Evolutionary conservation across 2,329 filamentous ascomycete species (phyloP).

Genomic region (Leptographium galeiforme): DNA sequence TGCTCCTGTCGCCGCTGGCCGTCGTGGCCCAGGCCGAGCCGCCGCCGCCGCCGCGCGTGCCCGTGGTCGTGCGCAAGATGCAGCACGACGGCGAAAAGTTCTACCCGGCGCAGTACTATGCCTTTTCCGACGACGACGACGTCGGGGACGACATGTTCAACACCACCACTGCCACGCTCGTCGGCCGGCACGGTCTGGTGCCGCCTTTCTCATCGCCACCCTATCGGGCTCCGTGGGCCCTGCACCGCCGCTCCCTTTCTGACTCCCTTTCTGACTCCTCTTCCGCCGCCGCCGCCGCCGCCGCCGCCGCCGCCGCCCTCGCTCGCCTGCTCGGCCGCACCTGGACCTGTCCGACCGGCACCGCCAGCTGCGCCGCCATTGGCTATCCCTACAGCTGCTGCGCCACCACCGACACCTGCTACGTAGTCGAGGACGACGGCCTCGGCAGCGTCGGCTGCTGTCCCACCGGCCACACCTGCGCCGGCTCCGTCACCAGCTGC

Average conservation of each 20-base stretch:
- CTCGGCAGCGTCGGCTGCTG: conserved; percentile 65
- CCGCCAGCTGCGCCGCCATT: conserved; percentile 49
- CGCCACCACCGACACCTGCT: conserved; percentile 49
- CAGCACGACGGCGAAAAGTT: conserved; percentile 62
- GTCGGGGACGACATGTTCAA: conserved; percentile 7
- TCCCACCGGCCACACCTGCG: conserved; percentile 49
- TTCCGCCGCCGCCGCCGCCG: no score
- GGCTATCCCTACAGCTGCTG: conserved; percentile 63
- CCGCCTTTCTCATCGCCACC: conserved; percentile 2
- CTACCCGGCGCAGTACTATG: conserved; percentile 51
- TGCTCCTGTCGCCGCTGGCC: conserved; percentile 25
- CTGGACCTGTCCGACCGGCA: conserved; percentile 54
- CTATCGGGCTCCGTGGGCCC: not conserved
- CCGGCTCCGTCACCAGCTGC: conserved; percentile 49
- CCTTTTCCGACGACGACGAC: conserved; percentile 15
- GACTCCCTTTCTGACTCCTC: conserved; percentile 10
- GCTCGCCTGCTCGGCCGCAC: conserved; percentile 39
- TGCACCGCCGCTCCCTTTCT: conserved; percentile 10
- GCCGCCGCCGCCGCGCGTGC: conserved; percentile 22
- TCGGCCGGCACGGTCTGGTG: conserved; percentile 3
- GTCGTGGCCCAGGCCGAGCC: conserved; percentile 25
- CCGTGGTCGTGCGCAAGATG: conserved; percentile 60
- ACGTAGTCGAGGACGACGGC: conserved; percentile 46
- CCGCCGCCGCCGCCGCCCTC: conserved; percentile 32
- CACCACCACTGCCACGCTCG: no score